Evolutionary conservation across 192 early-diverging fungal species (phyloP), one percentile per base, ranked within the genome.

Genomic region (Rhizophagus prolifer): DNA sequence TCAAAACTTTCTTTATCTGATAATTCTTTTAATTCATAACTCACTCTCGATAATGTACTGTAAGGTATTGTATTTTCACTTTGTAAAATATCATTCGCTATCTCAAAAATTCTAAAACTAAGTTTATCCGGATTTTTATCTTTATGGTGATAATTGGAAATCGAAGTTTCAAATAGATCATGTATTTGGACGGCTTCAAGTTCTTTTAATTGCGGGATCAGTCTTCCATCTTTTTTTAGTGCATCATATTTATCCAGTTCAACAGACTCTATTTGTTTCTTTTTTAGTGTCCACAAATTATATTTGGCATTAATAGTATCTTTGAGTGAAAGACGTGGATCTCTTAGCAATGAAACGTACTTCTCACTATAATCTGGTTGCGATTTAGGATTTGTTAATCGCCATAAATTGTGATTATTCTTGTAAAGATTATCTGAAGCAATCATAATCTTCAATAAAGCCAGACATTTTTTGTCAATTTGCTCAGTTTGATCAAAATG

Each of bases 241-340:
- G 25, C 25, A 26, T 28, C n/a, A 62, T 26, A 28, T 26, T 62
- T 62, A 21, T 54, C 50, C 14, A 54, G 50, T 54, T 54, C 50
- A 54, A 54, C 50, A 21, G 50, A 54, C 5, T 21, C 50, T 21
- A 54, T 54, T n/a, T 7, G 3, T 19, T 54, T 54, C 16, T 6
- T 54, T 21, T 54, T 54, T 21, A 54, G 21, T 54, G 50, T 19
- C 50, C 50, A 67, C 3, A 67, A 21, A 9, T 67, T 31, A 44
- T 41, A 67, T 67, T 67, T 67, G 28, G 65, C 65, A n/a, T 38
- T 36, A 41, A 67, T 36, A 1, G 34, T 36, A 9, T 38, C 34
- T n/a, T 67, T 67, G 19, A 67, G 65, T n/a, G 65, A 67, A 67
- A 67, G 65, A 41, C 21, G 19, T 10, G 30, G 31, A 67, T 67